Evolutionary conservation across 768 basidiomycete genomes (phyloP), one percentile per base, ranked within the genome.

Genomic region (Boletus vermiculosoides): DNA sequence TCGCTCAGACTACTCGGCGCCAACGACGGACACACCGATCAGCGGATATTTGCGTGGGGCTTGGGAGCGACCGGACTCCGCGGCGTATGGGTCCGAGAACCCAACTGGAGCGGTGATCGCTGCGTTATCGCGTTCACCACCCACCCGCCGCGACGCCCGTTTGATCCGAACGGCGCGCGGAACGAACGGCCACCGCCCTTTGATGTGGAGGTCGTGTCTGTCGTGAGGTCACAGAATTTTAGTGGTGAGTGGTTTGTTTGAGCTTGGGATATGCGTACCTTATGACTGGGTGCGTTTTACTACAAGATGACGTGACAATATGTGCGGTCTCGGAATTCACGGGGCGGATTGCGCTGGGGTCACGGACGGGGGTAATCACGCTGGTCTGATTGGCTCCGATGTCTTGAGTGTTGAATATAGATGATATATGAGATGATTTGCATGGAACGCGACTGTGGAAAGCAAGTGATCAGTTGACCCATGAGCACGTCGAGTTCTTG

Each of bases 241-340:
- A 1, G 16, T 44, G 7, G 42, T 44, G 23, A 23, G 42, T 28
- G 25, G 25, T 25, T 2, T 25, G 25, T 25, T 25, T 25, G 25
- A 25, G 3, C 22, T 39, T 23, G 13, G 13, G 22, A 16, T 23
- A 22, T 23, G 18, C 9, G 22, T 23, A 23, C 15, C 13, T 23
- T 8, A 42, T 49, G 28, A 18, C 23, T 12, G 7, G 10, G 15
- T 23, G 10, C 7, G 12, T 23, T 18, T 10, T 9, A 9, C 30
- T 31, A 13, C 7, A 13, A 37, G 55, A 11, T n/a, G 34, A 30
- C 2, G 55, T 56, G 15, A 74, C 64, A 1, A 68, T 66, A 55
- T 82, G 79, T 55, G 71, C 77, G 3, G 71, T 82, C 45, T 74
- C 73, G 6, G 81, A 82, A 55, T 65, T 72, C 30, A 76, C 64